These are phyloP conservation scores for Debaryomyces prosopidis DNA, from an alignment of 805 yeast species.

Conservation along the genomic window DNA sequence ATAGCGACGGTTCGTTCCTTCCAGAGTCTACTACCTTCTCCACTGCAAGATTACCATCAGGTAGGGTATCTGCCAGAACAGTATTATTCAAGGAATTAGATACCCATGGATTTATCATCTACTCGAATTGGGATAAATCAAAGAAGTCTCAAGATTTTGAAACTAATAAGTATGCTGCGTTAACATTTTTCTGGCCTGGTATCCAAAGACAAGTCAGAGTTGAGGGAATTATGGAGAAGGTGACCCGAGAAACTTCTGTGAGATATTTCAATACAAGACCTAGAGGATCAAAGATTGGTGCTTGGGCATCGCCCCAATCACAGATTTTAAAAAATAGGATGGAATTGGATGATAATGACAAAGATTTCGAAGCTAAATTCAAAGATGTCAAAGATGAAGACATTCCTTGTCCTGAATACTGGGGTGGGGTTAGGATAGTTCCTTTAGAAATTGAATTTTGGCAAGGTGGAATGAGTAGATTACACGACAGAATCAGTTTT, in stretches of 20 bases:
- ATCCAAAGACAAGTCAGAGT: constrained; percentile 90
- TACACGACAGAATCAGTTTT: constrained; percentile 85
- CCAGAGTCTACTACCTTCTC: constrained; percentile 90
- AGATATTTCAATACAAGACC: constrained; percentile 87
- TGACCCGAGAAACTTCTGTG: constrained; percentile 70
- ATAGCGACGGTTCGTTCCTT: constrained; percentile 48
- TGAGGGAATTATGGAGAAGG: constrained; percentile 80
- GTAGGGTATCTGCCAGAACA: constrained; percentile 83
- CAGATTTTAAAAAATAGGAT: constrained; percentile 56
- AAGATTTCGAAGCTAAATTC: constrained; percentile 54
- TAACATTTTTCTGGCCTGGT: constrained; percentile 90
- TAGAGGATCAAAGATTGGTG: constrained; percentile 90
- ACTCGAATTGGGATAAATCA: constrained; percentile 88
- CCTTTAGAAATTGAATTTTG: constrained; percentile 94
- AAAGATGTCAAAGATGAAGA: constrained; percentile 55
- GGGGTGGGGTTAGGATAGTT: constrained; percentile 92
- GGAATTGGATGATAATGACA: constrained; percentile 58
- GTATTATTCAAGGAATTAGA: constrained; percentile 91
- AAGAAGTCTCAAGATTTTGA: constrained; percentile 74
- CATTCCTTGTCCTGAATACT: constrained; percentile 87
- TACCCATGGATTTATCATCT: constrained; percentile 76
- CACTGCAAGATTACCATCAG: constrained; percentile 85
- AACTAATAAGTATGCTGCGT: constrained; percentile 75
- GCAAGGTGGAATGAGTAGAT: constrained; percentile 91
- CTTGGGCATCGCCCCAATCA: constrained; percentile 95